These are phyloP conservation scores for Xylaria sp. DNA, from an alignment of 2,329 filamentous ascomycete species.

Conservation along the genomic window DNA sequence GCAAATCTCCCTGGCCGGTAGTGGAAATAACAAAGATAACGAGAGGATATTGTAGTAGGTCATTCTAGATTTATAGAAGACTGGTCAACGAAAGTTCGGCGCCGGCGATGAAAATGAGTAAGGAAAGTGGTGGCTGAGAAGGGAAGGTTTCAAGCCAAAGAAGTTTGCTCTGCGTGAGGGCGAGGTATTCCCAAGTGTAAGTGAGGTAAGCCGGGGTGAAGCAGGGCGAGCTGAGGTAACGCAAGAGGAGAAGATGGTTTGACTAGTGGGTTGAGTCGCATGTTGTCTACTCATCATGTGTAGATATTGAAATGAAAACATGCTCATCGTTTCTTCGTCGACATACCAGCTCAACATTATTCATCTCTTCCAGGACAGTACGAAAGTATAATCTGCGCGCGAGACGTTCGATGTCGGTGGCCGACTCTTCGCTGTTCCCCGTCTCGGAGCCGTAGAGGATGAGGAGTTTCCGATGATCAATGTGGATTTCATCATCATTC, in stretches of 20 bases:
- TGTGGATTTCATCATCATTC: conserved; percentile 43
- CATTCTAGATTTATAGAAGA: conserved; percentile 54
- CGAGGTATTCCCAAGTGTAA: background rate
- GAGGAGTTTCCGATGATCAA: conserved; percentile 62
- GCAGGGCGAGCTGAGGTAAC: background rate
- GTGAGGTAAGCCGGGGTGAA: background rate
- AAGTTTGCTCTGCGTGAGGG: background rate
- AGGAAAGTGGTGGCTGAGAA: background rate
- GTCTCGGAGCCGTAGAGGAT: conserved; percentile 95
- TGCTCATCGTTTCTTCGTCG: background rate
- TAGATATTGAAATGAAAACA: background rate
- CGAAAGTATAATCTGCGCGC: conserved; percentile 82
- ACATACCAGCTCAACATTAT: conserved; percentile 79
- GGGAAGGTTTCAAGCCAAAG: background rate
- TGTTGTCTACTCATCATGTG: background rate
- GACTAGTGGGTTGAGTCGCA: background rate
- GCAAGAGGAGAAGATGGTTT: background rate
- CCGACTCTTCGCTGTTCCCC: conserved; percentile 91
- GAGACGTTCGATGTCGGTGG: conserved; percentile 81
- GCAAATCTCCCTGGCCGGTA: conserved; percentile 93
- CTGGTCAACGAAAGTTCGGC: conserved; percentile 4
- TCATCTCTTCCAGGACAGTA: conserved; percentile 79
- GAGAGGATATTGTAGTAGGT: conserved; percentile 63
- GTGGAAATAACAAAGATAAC: conserved; percentile 89
- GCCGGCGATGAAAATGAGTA: background rate